Evolutionary conservation across 352 stramenopile species (phyloP), one percentile per base, ranked within the genome.

Genomic region (Blastocystis sp.): DNA sequence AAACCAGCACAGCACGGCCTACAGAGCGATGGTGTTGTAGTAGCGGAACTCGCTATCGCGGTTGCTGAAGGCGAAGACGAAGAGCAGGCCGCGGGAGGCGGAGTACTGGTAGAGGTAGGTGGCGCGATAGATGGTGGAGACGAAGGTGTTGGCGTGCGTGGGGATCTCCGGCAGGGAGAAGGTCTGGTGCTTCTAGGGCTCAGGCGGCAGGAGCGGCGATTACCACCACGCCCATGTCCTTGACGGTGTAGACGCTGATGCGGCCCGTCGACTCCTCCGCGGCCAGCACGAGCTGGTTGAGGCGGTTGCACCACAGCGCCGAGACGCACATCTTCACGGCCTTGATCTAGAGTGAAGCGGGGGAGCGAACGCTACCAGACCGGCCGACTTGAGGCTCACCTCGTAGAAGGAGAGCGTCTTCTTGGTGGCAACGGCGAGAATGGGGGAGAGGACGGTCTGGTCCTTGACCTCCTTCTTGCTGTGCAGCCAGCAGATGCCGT

Each of bases 21-120:
- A 84, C 74, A 84, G 53, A 40, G 74, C 74, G 4, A 84, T 56
- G 41, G 74, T 84, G 74, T 84, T 84, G 74, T 67, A 84, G 53
- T 67, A 84, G 38, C 66, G 65, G 38, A 84, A 84, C 61, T 84
- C 74, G 23, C 48, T 66, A 0, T 84, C 74, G 7, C 74, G 74
- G 21, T 66, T 84, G 61, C 74, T 84, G 74, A 84, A 84, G 28
- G 74, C 74, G 61, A 70, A 84, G 3, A 84, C 52, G 48, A 67
- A 84, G 23, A 84, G 74, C 41, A 67, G 48, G 21, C 74, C 74
- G 23, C 74, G 74, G 1, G 19, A 59, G 10, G 34, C 52, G 9
- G 45, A 70, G 53, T 84, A 84, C 52, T 84, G 74, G 40, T 48
- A 45, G n/a, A 84, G 74, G 66, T 84, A 84, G 14, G 74, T 84